Conservation (phyloP, 2,329 filamentous ascomycete species). For the Furcasterigmium furcatum region DNA sequence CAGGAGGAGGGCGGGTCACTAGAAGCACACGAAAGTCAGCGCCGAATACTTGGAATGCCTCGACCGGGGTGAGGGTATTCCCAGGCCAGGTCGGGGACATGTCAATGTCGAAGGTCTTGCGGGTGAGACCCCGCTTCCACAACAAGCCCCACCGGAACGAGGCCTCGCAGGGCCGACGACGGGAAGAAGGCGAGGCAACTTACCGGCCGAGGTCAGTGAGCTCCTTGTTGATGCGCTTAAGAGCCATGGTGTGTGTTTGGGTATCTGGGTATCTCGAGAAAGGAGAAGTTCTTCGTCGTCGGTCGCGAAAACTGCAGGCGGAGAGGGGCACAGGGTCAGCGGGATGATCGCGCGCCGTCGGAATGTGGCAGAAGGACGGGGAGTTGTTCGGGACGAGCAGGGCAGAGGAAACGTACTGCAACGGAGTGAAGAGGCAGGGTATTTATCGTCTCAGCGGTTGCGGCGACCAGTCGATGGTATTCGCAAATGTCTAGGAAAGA, state of each 20-base stretch:
- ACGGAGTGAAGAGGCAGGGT: background rate
- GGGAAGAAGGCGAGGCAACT: constrained; percentile 8
- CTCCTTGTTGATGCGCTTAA: constrained; percentile 95
- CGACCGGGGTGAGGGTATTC: constrained; percentile 1
- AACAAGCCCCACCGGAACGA: constrained; percentile 29
- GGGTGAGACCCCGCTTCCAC: constrained; percentile 28
- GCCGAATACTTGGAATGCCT: too few species aligned
- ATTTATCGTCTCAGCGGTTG: background rate
- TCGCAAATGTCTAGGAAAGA: too few species aligned
- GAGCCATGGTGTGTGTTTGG: constrained; percentile 60
- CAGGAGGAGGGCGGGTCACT: constrained; percentile 74
- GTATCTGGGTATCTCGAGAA: constrained; percentile 14
- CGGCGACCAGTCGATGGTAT: background rate
- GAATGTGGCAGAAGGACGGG: background rate
- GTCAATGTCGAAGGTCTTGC: constrained; percentile 6
- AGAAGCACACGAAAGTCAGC: too few species aligned
- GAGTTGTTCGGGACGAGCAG: background rate
- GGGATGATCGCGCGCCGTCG: background rate
- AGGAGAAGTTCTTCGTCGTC: background rate
- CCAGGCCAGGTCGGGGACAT: background rate
- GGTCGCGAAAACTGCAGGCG: background rate
- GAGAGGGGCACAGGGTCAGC: background rate
- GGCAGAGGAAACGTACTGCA: background rate
- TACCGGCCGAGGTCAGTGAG: constrained; percentile 88
- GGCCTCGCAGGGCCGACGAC: constrained; percentile 14